Percentiles rank a stretch among this genome's conserved stretches.
phyloP scores from a whole-genome alignment of 192 early-diverging fungal genomes.

The Coemansia sp. region DNA sequence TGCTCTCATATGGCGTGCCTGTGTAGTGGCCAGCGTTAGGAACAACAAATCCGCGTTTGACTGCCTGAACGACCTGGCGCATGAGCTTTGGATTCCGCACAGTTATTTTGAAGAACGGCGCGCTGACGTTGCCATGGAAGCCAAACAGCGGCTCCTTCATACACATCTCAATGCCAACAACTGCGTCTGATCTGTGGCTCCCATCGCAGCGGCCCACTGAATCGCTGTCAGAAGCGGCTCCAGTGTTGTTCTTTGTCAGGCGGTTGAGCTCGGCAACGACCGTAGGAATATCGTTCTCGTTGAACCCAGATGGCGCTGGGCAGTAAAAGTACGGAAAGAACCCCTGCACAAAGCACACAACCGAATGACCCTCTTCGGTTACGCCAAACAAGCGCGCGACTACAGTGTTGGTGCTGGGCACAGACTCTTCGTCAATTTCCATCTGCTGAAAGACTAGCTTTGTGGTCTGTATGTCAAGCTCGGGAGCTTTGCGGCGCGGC shows the following conservation, averaged over 20 bases:
- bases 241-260: conserved; percentile 35
- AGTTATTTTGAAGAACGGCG: conserved; percentile 77
- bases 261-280: conserved; percentile 42
- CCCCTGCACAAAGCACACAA: conserved; percentile 85
- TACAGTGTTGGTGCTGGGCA: conserved; percentile 53
- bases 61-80: conserved; percentile 26
- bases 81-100: conserved; percentile 60
- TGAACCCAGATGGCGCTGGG: conserved; percentile 80
- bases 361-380: conserved; percentile 87
- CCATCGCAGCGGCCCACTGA: conserved; percentile 7
- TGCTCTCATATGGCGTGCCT: conserved; percentile 79
- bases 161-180: conserved; percentile 61
- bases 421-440: conserved; percentile 85
- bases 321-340: conserved; percentile 96
- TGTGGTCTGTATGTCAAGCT: conserved; percentile 23
- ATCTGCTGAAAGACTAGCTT: conserved; percentile 91
- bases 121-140: conserved; percentile 79
- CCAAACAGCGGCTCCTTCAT: conserved; percentile 82
- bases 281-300: conserved; percentile 57
- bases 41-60: conserved; percentile 61
- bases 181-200: conserved; percentile 8
- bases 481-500: conserved; percentile 28
- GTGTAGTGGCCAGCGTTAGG: conserved; percentile 56
- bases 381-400: conserved; percentile 82
- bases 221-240: conserved; percentile 21